Conservation (phyloP, 2,329 filamentous ascomycete genomes). For the Fusarium proliferatum region DNA sequence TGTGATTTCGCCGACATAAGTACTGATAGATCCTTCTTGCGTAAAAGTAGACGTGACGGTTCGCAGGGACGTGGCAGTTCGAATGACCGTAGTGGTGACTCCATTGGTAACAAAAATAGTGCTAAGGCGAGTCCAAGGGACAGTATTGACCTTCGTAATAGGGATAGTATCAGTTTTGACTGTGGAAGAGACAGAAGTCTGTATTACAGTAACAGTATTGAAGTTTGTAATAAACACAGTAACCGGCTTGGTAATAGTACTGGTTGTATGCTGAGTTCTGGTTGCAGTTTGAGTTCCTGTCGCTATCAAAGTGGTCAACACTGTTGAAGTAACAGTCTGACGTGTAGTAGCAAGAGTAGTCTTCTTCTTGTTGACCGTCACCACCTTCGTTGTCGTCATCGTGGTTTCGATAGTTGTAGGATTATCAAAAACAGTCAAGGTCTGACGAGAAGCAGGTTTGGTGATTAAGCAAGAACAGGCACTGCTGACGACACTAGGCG, state of each 20-base stretch:
- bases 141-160: not conserved
- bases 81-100: not conserved
- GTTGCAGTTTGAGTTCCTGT: not conserved
- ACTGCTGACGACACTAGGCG: not conserved
- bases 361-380: not conserved
- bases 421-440: not conserved
- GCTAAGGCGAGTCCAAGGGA: not conserved
- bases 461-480: not conserved
- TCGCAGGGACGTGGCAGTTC: not conserved
- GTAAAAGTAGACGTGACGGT: not conserved
- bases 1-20: not conserved
- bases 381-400: not conserved
- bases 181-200: not conserved
- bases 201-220: not conserved
- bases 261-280: not conserved
- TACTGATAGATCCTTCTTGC: not conserved
- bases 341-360: not conserved
- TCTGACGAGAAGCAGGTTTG: not conserved
- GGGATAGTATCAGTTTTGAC: not conserved
- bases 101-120: not conserved
- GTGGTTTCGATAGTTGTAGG: not conserved
- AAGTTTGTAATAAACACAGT: not conserved
- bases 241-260: not conserved
- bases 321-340: not conserved
- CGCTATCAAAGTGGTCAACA: not conserved